These are phyloP conservation scores for Pyricularia pennisetigena DNA, from an alignment of 2,329 filamentous ascomycete species.

Conservation along the genomic window DNA sequence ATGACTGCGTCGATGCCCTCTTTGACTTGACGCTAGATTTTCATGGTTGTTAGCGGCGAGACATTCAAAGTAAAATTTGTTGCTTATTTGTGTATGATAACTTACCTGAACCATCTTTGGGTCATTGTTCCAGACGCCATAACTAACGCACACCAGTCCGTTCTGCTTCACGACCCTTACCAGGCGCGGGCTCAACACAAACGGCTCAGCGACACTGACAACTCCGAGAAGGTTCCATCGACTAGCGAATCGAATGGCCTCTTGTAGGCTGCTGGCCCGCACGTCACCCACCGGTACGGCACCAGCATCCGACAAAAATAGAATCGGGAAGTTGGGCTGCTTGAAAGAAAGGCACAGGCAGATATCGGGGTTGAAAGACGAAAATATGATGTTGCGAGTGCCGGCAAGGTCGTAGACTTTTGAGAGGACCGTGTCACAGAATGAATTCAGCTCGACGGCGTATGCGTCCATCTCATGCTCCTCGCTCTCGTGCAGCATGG, in stretches of 20 bases:
- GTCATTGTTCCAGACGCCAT: constrained; percentile 86
- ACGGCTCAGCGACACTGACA: constrained; percentile 77
- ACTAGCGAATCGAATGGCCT: constrained; percentile 88
- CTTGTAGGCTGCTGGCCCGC: constrained; percentile 81
- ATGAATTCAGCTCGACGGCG: constrained; percentile 90
- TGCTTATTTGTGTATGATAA: constrained; percentile 5
- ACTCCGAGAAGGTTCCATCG: constrained; percentile 93
- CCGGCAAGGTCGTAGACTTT: constrained; percentile 83
- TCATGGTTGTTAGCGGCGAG: neutral
- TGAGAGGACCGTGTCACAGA: constrained; percentile 83
- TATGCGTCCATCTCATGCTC: constrained; percentile 96
- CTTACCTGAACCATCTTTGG: constrained; percentile 74
- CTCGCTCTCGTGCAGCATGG: constrained; percentile 92
- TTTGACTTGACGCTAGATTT: constrained; percentile 66
- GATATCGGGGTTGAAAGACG: constrained; percentile 94
- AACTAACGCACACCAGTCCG: constrained; percentile 88
- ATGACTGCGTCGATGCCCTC: constrained; percentile 98
- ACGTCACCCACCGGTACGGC: constrained; percentile 77
- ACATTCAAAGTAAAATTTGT: constrained; percentile 5
- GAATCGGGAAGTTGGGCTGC: constrained; percentile 89
- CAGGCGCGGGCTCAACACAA: constrained; percentile 80
- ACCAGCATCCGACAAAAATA: constrained; percentile 89
- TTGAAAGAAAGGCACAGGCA: constrained; percentile 93
- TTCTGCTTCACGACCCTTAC: constrained; percentile 91
- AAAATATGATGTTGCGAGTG: constrained; percentile 90